Evolutionary conservation across 306 rosid species (phyloP).

Genomic region (Gynostemma pentaphyllum): DNA sequence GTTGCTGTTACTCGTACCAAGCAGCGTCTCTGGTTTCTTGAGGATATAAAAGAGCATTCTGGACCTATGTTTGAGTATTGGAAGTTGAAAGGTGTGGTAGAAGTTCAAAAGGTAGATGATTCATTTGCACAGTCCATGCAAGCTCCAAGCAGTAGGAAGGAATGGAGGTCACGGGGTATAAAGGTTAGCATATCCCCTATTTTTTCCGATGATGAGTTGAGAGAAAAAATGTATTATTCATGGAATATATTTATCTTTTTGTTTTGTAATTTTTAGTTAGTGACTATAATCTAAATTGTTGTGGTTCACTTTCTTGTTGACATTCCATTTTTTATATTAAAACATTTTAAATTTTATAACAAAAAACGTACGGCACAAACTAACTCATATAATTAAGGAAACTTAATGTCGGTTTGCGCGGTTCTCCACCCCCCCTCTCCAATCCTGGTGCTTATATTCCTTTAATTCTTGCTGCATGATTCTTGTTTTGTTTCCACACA

Average conservation of each 20-base stretch:
- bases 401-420: too few species aligned
- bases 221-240: too few species aligned
- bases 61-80: constrained; percentile 63
- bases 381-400: too few species aligned
- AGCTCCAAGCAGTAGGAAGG: constrained; percentile 62
- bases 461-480: not conserved
- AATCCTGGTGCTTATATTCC: not conserved
- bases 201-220: not conserved
- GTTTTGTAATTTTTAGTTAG: too few species aligned
- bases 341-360: too few species aligned
- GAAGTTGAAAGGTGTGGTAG: constrained; percentile 50
- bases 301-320: too few species aligned
- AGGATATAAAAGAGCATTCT: constrained; percentile 26
- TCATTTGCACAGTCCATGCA: constrained; percentile 69
- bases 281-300: too few species aligned
- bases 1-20: constrained; percentile 71
- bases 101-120: constrained; percentile 44
- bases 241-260: not conserved
- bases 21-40: constrained; percentile 69
- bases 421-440: too few species aligned
- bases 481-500: not conserved
- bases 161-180: constrained; percentile 64
- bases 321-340: too few species aligned
- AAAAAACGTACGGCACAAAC: too few species aligned
- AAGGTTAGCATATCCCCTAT: constrained; percentile 28